These are phyloP conservation scores for Cyberlindnera misumaiensis DNA, from an alignment of 805 yeast species.

Conservation along the genomic window DNA sequence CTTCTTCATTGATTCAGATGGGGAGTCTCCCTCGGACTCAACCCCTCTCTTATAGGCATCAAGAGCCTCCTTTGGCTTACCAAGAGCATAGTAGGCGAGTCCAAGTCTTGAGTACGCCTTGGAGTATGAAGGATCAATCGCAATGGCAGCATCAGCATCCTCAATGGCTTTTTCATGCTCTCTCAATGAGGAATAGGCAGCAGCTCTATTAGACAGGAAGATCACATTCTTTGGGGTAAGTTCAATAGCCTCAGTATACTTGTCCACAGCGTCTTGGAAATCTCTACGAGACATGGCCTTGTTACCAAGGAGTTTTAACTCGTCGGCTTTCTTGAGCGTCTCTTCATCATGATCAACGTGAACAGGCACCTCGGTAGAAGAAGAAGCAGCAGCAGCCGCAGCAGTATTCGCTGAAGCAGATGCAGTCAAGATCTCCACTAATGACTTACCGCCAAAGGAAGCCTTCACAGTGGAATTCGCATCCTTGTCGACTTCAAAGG, in stretches of 20 bases:
- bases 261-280: conserved; percentile 61
- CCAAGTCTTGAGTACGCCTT: conserved; percentile 96
- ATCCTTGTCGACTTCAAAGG: conserved; percentile 61
- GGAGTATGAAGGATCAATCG: conserved; percentile 70
- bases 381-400: conserved; percentile 21
- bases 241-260: conserved; percentile 76
- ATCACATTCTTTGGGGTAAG: conserved; percentile 70
- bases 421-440: conserved; percentile 36
- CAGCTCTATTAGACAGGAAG: conserved; percentile 91
- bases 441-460: conserved; percentile 42
- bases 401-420: conserved; percentile 9
- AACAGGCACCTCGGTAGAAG: conserved; percentile 25
- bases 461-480: conserved; percentile 26
- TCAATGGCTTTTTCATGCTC: conserved; percentile 70
- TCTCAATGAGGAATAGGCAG: conserved; percentile 79
- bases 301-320: conserved; percentile 81
- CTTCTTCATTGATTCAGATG: conserved; percentile 83
- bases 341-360: conserved; percentile 44
- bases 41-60: conserved; percentile 87
- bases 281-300: conserved; percentile 75
- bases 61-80: conserved; percentile 84
- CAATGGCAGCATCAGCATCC: conserved; percentile 81
- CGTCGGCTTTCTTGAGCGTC: conserved; percentile 69
- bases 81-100: conserved; percentile 87
- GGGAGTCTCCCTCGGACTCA: conserved; percentile 77